Evolutionary conservation across 129 eudicot genomes (phyloP), one percentile per base, ranked within the genome.

Genomic region (Centella asiatica): DNA sequence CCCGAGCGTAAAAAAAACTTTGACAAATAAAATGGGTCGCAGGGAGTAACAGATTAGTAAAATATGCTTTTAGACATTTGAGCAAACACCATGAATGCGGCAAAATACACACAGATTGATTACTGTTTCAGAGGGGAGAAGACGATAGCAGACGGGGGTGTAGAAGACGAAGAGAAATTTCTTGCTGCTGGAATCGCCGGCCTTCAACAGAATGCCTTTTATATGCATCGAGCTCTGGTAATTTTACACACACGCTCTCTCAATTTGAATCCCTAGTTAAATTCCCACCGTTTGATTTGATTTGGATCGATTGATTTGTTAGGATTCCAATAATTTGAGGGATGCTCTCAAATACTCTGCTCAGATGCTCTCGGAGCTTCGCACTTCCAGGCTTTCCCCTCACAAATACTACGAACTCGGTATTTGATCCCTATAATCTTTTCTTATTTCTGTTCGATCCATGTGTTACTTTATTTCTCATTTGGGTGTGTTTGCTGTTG

Each of bases 151-250:
- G 83, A 74, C 66, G 94, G 83, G 28, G 94, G 83, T 27, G 82
- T 84, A 36, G 98, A 86, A 57, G 98, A 90, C 75, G 94, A 90
- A 82, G 98, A 90, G 70, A 90, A 90, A 75, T 87, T 83, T 83
- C 94, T 90, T 23, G 79, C 98, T n/a, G 83, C 95, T 34, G 95
- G 84, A 62, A 77, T 90, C 94, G 77, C 98, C 77, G 98, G 95
- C 42, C 83, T 90, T 60, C 98, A 90, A 57, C 98, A 90, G 74
- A 90, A 90, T 85, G 95, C 95, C 74, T 90, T 86, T 32, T 76
- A 83, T 85, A 90, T 90, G 98, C 98, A 90, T 81, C 98, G 98
- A 56, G 98, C 98, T 65, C 79, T 90, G 74, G 98, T 90, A 86
- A 34, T 40, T 1, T 45, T 37, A 23, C 26, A 12, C n/a, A 10